phyloP scores from a whole-genome alignment of 352 stramenopile genomes.

The Thalassiosira exigua region DNA sequence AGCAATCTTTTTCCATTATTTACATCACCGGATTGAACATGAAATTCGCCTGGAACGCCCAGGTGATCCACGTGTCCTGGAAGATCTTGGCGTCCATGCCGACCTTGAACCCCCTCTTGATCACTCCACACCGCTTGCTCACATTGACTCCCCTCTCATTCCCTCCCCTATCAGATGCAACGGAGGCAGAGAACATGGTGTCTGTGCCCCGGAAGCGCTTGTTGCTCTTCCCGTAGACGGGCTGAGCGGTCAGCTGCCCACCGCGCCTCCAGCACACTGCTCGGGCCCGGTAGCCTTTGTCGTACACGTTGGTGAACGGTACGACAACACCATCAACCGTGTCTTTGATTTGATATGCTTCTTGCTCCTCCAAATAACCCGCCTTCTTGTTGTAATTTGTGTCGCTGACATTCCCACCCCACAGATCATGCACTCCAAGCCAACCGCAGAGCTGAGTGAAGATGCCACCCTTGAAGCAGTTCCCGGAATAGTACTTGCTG shows the following conservation, averaged over 20 bases:
- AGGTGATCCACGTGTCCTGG: constrained; percentile 23
- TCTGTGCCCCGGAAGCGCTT: constrained; percentile 1
- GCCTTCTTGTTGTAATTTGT: constrained; percentile 37
- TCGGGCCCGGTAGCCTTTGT: constrained; percentile 52
- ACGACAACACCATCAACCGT: constrained; percentile 2
- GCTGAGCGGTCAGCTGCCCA: constrained; percentile 36
- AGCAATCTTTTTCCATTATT: no score
- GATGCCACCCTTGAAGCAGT: constrained; percentile 52
- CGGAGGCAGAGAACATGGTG: constrained; percentile 7
- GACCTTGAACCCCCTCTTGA: constrained; percentile 21
- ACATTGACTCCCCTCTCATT: constrained; percentile 10
- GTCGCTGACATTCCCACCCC: constrained; percentile 34
- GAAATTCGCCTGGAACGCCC: constrained; percentile 19
- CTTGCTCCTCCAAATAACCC: constrained; percentile 48
- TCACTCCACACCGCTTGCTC: constrained; percentile 17
- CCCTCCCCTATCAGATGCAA: constrained; percentile 20
- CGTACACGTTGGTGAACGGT: constrained; percentile 42
- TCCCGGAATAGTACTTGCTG: constrained; percentile 48
- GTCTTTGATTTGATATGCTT: constrained; percentile 34
- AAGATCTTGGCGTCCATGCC: constrained; percentile 4
- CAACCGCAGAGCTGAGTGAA: constrained; percentile 49
- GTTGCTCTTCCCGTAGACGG: constrained; percentile 24
- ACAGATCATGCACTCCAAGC: constrained; percentile 21
- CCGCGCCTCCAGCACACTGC: constrained; percentile 20
- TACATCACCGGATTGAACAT: constrained; percentile 19